Base-by-base conservation (phyloP, 2,329 filamentous ascomycete species). In the Talaromyces sp. region DNA sequence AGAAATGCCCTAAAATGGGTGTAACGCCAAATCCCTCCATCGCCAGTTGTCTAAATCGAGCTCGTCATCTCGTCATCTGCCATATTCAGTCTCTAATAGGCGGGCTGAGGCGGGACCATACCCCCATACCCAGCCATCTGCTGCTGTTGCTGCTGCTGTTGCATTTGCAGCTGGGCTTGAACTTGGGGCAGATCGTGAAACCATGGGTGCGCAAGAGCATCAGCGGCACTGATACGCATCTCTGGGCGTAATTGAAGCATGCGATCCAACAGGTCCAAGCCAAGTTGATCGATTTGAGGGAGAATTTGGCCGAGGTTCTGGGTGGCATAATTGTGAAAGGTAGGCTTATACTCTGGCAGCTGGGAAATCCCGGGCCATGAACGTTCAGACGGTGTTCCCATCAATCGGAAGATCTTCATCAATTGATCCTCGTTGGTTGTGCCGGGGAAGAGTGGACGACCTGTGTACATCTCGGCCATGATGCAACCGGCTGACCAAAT, bases 401-500 rank as follows among this genome's bases (percentile, higher is more conserved):
- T 99, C 56, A 99, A 87, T 54, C 94, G 86, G 82, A 99, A 99
- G 73, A 99, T 99, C 71, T 95, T 91, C 58, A 96, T 83, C 47
- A 97, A 86, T 73, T 99, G 94, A 70, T 99, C 94, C 74, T 99
- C 94, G 72, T 99, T 99, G 33, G 94, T 97, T 1, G 94, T 99
- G 53, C 94, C 94, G 0, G 94, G 94, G 77, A 99, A 99, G 6
- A 99, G 82, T 0, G 94, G 94, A 16, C 94, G 85, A 3, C 94
- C 94, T 0, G 93, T 97, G 74, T 95, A 97, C 91, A 99, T 97
- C 76, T 99, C 94, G 9, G 94, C 94, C 94, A 99, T 97, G 80
- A 99, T 99, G 74, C 94, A 99, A 51, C 94, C 94, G 6, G 94
- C 94, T 6, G 91, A 96, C 94, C 94, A 99, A 70, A 99, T 97